Conservation (phyloP, 2,329 filamentous ascomycete species). For the Graphium sp. region DNA sequence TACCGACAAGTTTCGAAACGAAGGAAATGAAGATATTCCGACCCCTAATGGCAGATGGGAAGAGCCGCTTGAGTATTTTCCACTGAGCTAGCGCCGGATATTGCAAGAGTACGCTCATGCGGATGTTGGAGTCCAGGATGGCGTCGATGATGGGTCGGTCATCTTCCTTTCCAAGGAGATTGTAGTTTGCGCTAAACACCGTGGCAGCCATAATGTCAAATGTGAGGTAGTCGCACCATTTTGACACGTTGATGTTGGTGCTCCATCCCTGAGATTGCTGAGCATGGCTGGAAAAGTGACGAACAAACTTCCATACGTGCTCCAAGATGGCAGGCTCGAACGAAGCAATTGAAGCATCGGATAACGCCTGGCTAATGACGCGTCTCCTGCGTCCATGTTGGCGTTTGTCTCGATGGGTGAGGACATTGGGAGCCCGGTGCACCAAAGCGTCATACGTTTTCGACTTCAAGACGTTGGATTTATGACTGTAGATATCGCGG, state of each 20-base stretch:
- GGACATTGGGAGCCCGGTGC: constrained; percentile 6
- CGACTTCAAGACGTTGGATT: constrained; percentile 7
- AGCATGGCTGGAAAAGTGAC: constrained; percentile 10
- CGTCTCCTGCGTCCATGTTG: constrained; percentile 6
- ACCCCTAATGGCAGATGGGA: constrained; percentile 5
- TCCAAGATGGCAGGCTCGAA: too few relatives aligned
- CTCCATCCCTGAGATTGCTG: constrained; percentile 7
- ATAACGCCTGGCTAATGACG: constrained; percentile 9
- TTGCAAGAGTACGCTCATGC: constrained; percentile 7
- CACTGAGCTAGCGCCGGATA: constrained; percentile 2
- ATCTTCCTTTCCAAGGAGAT: constrained; percentile 5
- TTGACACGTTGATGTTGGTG: constrained; percentile 4
- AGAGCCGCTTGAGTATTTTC: constrained; percentile 5
- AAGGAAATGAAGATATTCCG: constrained; percentile 6
- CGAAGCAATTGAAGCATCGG: too few relatives aligned
- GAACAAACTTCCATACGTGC: too few relatives aligned
- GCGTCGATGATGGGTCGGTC: constrained; percentile 7
- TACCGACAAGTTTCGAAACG: constrained; percentile 1
- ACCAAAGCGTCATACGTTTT: constrained; percentile 7
- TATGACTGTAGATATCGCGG: constrained; percentile 6
- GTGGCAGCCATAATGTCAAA: constrained; percentile 11
- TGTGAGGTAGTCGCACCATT: constrained; percentile 7
- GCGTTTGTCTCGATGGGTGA: constrained; percentile 3
- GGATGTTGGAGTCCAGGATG: constrained; percentile 9
- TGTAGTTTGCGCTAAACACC: constrained; percentile 7